Base-by-base conservation (phyloP, 257 asterid genomes). In the Misopates orontium region DNA sequence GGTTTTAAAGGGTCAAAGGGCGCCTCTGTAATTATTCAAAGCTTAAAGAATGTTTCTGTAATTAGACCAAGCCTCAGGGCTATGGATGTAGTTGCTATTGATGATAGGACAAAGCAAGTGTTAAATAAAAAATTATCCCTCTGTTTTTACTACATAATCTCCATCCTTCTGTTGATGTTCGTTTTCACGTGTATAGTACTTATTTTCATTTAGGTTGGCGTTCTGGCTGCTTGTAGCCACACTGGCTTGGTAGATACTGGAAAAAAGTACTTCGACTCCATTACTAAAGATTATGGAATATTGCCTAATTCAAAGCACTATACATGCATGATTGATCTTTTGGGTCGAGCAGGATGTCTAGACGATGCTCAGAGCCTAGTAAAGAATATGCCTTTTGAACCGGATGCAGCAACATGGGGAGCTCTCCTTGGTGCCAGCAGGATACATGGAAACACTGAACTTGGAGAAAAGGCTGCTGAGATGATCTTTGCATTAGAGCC, bases 331-430 rank as follows among this genome's bases (percentile, higher is more conserved):
- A 82, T 93, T 63, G 99, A 90, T 82, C 96, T 93, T 61, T 65
- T 90, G 49, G 97, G 97, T 48, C 95, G 96, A 78, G 94, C 96
- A 11, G 97, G 99, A 42, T 84, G 81, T 55, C 81, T 93, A 44
- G 82, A 80, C 51, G 95, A 90, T n/a, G 99, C 99, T 66, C 85
- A 86, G 70, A 76, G 79, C 60, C 79, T 90, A 55, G 83, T 93
- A 79, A 77, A 45, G 62, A 75, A 60, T 52, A 87, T 90, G 96
- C 90, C 97, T 41, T 83, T 85, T 15, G 95, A 90, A 73, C 95
- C 99, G 45, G 96, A 93, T 54, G 95, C 99, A 73, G 95, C 96
- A 45, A 85, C 97, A 18, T 94, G 99, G 99, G 96, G 97, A 62
- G 95, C 99, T 47, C 90, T 93, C 56, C 96, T 93, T n/a, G 97